phyloP scores from a whole-genome alignment of 805 yeast species.

The Hermanozyma aechmeae region DNA sequence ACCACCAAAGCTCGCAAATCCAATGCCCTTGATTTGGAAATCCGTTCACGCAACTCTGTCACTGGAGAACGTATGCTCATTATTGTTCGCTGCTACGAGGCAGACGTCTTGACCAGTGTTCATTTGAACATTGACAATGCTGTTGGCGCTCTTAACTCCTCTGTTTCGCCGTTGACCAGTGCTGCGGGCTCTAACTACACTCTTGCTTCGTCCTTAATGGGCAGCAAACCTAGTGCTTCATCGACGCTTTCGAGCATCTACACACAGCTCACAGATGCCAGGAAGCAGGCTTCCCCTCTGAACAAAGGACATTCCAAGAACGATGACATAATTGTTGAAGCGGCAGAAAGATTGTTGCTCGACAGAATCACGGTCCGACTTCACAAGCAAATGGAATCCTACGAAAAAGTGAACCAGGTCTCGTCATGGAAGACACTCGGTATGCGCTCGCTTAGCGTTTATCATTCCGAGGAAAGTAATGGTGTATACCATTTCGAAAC shows the following conservation, averaged over 20 bases:
- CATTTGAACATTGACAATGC: constrained; percentile 18
- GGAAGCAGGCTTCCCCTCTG: not conserved
- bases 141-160: constrained; percentile 14
- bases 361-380: constrained; percentile 26
- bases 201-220: constrained; percentile 31
- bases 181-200: constrained; percentile 18
- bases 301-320: not conserved
- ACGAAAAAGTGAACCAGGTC: constrained; percentile 19
- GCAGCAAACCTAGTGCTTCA: constrained; percentile 12
- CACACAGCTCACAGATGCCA: constrained; percentile 4
- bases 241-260: constrained; percentile 12
- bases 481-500: constrained; percentile 20
- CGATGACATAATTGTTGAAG: constrained; percentile 1
- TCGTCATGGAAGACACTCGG: constrained; percentile 35
- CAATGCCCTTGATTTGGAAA: constrained; percentile 31
- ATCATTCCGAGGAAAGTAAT: constrained; percentile 16
- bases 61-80: constrained; percentile 18
- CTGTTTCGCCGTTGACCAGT: too few relatives aligned
- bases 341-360: constrained; percentile 14
- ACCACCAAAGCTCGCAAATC: constrained; percentile 21
- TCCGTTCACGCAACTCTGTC: constrained; percentile 22
- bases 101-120: constrained; percentile 16
- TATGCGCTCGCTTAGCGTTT: constrained; percentile 26
- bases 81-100: constrained; percentile 24
- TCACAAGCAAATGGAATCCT: constrained; percentile 24